Evolutionary conservation across 345 rosid genomes (phyloP), one percentile per base, ranked within the genome.

Genomic region (Syzygium jambos): DNA sequence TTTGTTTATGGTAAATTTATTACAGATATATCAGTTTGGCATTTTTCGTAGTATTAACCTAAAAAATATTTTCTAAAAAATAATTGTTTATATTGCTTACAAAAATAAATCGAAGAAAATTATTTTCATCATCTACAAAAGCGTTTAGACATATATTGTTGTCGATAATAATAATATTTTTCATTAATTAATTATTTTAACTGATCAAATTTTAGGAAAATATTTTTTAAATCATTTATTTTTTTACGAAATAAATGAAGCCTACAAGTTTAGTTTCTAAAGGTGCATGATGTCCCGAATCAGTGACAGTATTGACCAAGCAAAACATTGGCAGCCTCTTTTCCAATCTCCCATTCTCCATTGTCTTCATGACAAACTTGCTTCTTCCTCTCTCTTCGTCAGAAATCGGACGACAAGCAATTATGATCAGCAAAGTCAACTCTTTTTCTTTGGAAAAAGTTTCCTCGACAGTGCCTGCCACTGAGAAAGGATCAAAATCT

Each of bases 21-120:
- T 10, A 56, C 5, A 23, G 4, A 3, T 23, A 1, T 56, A 10
- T 0, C 0, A 10, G 11, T 56, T 23, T 23, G 0, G 1, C 0
- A 0, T 23, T 56, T 56, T 56, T 56, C 7, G 25, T 23, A 1
- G 6, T 0, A 56, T 23, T 10, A 56, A 23, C 13, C 1, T 23
- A 59, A 11, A 27, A 23, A 56, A 25, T 2, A 4, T 7, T 65
- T 65, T 0, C 0, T 0, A 29, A 65, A 30, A 65, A 16, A 30
- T 16, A 1, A 30, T 29, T 1, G 1, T 1, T 25, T 59, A 2
- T 59, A 29, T 27, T 27, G 3, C 12, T 25, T 59, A 13, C 1
- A 5, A 61, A 61, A 61, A n/a, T 61, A 7, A 61, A 61, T 3
- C 0, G 0, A 61, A 61, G 9, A 63, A 29, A 14, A 29, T 30